Conservation (phyloP, 306 rosid genomes). For the Quercus aquifolioides region DNA sequence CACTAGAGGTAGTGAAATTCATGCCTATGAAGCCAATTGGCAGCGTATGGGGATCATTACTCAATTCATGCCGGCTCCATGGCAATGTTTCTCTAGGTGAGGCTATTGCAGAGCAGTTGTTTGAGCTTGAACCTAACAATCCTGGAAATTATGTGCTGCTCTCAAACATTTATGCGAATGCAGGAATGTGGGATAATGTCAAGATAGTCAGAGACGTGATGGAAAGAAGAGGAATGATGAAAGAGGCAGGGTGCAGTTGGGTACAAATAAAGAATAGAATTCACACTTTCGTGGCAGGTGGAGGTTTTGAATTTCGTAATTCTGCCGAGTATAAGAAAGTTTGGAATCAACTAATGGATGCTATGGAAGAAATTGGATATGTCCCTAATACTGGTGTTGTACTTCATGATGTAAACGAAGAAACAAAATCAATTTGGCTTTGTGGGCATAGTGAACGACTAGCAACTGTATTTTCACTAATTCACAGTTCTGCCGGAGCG, state of each 20-base stretch:
- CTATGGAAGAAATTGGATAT: conserved; percentile 39
- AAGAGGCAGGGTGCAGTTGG: conserved; percentile 63
- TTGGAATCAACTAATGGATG: conserved; percentile 40
- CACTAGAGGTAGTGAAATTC: conserved; percentile 30
- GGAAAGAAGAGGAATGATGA: conserved; percentile 43
- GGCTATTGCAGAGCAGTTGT: conserved; percentile 34
- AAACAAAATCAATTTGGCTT: conserved; percentile 40
- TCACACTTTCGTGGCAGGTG: conserved; percentile 55
- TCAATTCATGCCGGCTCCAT: conserved; percentile 46
- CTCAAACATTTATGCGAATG: conserved; percentile 56
- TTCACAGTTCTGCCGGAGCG: conserved; percentile 35
- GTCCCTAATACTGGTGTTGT: conserved; percentile 40
- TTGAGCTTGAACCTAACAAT: conserved; percentile 46
- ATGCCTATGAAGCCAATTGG: conserved; percentile 60
- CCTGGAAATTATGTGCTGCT: conserved; percentile 61
- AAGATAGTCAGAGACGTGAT: conserved; percentile 52
- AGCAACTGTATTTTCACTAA: conserved; percentile 40
- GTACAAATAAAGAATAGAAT: conserved; percentile 36
- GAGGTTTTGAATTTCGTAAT: conserved; percentile 38
- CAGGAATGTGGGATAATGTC: conserved; percentile 49
- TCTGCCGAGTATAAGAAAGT: conserved; percentile 40
- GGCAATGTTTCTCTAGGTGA: conserved; percentile 45
- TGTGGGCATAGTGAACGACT: conserved; percentile 62
- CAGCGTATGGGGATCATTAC: conserved; percentile 58
- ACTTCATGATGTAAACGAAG: conserved; percentile 52